Percentiles rank a stretch among this genome's conserved stretches.
phyloP scores from a whole-genome alignment of 805 yeast species.

The Limtongozyma cylindracea region DNA sequence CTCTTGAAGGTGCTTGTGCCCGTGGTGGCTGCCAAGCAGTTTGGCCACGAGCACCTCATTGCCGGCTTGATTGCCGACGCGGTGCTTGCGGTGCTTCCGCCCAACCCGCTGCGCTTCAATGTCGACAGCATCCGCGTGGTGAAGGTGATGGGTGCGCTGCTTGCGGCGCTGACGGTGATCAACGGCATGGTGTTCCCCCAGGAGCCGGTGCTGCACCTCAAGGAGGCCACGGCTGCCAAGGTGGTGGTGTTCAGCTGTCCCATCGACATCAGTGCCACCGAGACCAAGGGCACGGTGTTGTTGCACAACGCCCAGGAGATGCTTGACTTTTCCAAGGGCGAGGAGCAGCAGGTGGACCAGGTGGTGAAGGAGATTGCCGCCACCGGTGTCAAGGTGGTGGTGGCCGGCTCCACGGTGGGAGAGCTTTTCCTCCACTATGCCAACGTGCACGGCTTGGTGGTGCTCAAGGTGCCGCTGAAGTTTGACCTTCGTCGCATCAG shows the following conservation, averaged over 20 bases:
- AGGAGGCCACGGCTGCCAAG: conserved; percentile 40
- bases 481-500: conserved; percentile 85
- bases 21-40: conserved; percentile 82
- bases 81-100: conserved; percentile 48
- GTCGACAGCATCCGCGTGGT: conserved; percentile 90
- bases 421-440: conserved; percentile 83
- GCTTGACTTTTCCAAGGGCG: conserved; percentile 91
- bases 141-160: conserved; percentile 81
- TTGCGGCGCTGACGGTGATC: conserved; percentile 50
- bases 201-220: conserved; percentile 85
- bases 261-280: conserved; percentile 86
- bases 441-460: conserved; percentile 65
- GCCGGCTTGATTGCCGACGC: conserved; percentile 70
- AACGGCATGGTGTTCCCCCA: conserved; percentile 97
- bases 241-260: conserved; percentile 91
- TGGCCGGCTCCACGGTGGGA: conserved; percentile 90
- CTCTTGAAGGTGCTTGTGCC: conserved; percentile 57
- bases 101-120: conserved; percentile 43
- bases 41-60: conserved; percentile 62
- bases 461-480: conserved; percentile 76
- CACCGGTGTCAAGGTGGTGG: conserved; percentile 65
- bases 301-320: conserved; percentile 91
- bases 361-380: conserved; percentile 63
- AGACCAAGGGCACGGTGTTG: conserved; percentile 92
- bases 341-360: conserved; percentile 78